Conservation (phyloP, 148 eudicot genomes). For the Chenopodium album region DNA sequence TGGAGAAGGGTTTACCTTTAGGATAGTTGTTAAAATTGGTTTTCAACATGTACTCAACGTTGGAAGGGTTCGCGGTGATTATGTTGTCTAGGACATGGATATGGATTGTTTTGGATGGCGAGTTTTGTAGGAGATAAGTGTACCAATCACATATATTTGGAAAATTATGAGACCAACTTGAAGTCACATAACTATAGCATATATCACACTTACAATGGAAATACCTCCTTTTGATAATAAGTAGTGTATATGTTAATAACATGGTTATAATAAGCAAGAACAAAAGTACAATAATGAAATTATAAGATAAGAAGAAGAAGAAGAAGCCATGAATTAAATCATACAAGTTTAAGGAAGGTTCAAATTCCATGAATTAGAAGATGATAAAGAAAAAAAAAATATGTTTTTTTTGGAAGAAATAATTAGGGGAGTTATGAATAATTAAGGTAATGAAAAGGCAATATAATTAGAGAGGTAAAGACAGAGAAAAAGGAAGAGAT, state of each 20-base stretch:
- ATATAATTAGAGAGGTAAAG: slow-evolving; percentile 12
- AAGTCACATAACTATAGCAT: slow-evolving; percentile 48
- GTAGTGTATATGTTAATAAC: slow-evolving; percentile 6
- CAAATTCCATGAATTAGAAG: slow-evolving; percentile 17
- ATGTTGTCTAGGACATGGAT: slow-evolving; percentile 61
- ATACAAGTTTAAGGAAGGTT: slow-evolving; percentile 9
- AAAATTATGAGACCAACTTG: slow-evolving; percentile 45
- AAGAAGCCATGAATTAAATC: slow-evolving; percentile 1
- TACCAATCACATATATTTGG: slow-evolving; percentile 71
- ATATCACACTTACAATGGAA: slow-evolving; percentile 56
- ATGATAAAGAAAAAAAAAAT: background rate
- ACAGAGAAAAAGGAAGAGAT: slow-evolving; percentile 3
- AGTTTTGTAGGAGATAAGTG: slow-evolving; percentile 55
- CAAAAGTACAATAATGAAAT: background rate
- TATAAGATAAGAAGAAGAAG: background rate
- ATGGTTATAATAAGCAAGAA: background rate
- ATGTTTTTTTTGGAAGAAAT: background rate
- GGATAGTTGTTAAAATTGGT: slow-evolving; percentile 66
- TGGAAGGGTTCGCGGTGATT: slow-evolving; percentile 55
- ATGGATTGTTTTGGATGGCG: slow-evolving; percentile 57
- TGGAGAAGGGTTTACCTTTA: slow-evolving; percentile 64
- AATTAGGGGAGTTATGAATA: background rate
- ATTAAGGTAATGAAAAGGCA: background rate
- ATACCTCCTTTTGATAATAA: slow-evolving; percentile 17
- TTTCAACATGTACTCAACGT: slow-evolving; percentile 67